Evolutionary conservation across 345 rosid species (phyloP).

Genomic region (Salix dunnii): DNA sequence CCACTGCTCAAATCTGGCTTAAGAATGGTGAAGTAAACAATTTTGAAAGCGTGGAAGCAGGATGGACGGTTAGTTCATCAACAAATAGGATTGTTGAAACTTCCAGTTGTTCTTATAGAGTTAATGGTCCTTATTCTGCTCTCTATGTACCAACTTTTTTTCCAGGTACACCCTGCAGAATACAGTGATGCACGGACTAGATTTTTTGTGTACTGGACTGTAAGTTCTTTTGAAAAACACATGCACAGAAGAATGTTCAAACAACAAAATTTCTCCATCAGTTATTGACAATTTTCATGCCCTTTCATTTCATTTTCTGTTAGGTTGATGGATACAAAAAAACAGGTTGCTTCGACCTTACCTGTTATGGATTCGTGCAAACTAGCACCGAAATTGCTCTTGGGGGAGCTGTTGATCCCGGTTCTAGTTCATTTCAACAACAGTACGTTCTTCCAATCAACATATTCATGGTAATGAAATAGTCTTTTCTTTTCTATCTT

Average conservation of each 20-base stretch:
- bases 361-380: conserved; percentile 51
- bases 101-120: not conserved
- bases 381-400: conserved; percentile 20
- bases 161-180: conserved; percentile 19
- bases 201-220: conserved; percentile 20
- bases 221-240: not conserved
- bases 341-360: conserved; percentile 42
- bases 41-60: conserved; percentile 43
- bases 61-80: conserved; percentile 43
- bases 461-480: conserved; percentile 25
- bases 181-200: conserved; percentile 14
- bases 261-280: not conserved
- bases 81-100: not conserved
- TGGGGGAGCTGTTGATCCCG: conserved; percentile 23
- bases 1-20: conserved; percentile 45
- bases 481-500: not conserved
- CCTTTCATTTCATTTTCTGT: not conserved
- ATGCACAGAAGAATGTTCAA: no score
- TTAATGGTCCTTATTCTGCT: not conserved
- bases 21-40: conserved; percentile 19
- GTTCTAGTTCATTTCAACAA: not conserved
- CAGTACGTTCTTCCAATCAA: conserved; percentile 27
- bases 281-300: not conserved
- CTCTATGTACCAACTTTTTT: not conserved
- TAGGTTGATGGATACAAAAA: conserved; percentile 28